phyloP scores from a whole-genome alignment of 192 early-diverging fungal species.

The Gryganskiella cystojenkinii region DNA sequence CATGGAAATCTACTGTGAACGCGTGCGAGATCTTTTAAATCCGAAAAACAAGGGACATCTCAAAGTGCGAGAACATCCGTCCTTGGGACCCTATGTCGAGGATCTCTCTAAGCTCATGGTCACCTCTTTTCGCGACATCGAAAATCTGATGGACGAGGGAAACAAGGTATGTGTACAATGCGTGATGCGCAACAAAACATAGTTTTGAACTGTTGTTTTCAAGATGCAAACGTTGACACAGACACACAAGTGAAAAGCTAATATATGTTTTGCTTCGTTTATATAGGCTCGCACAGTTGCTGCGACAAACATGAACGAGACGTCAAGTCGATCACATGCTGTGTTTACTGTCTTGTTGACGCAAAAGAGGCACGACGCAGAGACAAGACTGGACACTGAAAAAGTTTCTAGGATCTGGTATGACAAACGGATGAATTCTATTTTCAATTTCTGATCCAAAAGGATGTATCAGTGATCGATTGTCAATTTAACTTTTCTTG shows the following conservation, averaged over 20 bases:
- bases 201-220: neutral
- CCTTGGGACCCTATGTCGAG: constrained; percentile 89
- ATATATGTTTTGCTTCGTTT: too few relatives aligned
- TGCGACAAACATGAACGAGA: constrained; percentile 95
- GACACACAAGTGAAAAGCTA: too few relatives aligned
- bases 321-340: constrained; percentile 89
- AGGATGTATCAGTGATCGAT: too few relatives aligned
- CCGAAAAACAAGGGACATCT: constrained; percentile 80
- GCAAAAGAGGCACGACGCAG: constrained; percentile 63
- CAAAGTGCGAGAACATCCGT: constrained; percentile 85
- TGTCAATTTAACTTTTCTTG: neutral
- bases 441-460: too few relatives aligned
- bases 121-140: constrained; percentile 73
- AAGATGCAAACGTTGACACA: too few relatives aligned
- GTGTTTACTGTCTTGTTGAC: constrained; percentile 84
- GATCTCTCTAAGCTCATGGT: constrained; percentile 90
- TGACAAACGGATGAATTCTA: neutral
- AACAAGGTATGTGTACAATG: constrained; percentile 72
- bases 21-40: constrained; percentile 83
- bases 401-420: constrained; percentile 81
- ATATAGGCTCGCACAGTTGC: constrained; percentile 86
- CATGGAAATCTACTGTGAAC: constrained; percentile 93
- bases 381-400: constrained; percentile 71
- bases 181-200: too few relatives aligned
- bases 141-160: constrained; percentile 81